Base-by-base conservation (phyloP, 345 rosid species). In the Brassica carinata region DNA sequence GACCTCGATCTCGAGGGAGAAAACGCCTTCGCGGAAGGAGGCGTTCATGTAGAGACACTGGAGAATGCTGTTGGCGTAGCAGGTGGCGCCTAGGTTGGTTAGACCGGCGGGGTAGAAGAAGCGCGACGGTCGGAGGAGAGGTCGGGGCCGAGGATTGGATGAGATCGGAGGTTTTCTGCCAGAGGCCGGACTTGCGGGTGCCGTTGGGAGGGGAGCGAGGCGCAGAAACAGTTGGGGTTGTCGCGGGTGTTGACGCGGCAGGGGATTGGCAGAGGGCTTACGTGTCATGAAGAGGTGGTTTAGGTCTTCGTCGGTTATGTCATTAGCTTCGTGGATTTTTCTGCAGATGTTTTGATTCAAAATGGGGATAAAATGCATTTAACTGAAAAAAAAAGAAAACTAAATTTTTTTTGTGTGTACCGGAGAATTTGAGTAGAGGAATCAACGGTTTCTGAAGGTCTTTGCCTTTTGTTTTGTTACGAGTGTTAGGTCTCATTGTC, bases 1-100 rank as follows among this genome's bases (percentile, higher is more conserved):
- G 71, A 90, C 81, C 79, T 90, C 90, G 4, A 88, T 82, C 72
- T 96, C 98, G 65, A 91, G 88, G 74, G 94, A 87, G 79, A 96
- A 93, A 81, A 96, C 87, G 36, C 93, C 91, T 77, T 86, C 85
- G 18, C 98, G 84, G 59, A 96, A 96, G 19, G 90, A 84, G 73
- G 87, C 75, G 71, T 93, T 93, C 98, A 93, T 93, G 86, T 91
- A 89, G 10, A 96, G 79, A 81, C 91, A 93, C 80, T 96, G 99
- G 61, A 96, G 91, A 73, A 96, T 93, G 83, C 99, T 96, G 81
- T 96, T 96, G 36, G 99, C 99, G 80, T 96, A 96, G 85, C 99
- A 93, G 17, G 99, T 96, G 34, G 99, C 99, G 8, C 98, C 98
- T 57, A 96, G 75, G 80, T 96, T 96, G 23, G 99, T 90, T 27